Percentiles rank a stretch among this genome's conserved stretches.
phyloP scores from a whole-genome alignment of 352 stramenopile species.

The Aphanomyces invadans region DNA sequence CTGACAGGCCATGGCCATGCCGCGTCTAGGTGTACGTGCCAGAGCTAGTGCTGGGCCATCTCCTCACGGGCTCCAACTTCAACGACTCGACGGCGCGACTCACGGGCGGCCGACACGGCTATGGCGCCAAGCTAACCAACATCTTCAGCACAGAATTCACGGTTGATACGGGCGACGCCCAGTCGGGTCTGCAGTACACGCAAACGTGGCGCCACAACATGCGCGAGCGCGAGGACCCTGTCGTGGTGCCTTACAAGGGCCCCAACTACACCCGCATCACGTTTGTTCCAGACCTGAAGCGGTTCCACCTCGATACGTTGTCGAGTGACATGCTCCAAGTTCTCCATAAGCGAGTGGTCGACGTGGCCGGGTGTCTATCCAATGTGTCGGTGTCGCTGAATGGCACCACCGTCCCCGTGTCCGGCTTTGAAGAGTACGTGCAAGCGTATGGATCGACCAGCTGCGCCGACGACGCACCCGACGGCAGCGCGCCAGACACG shows the following conservation, averaged over 20 bases:
- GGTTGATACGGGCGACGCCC: conserved; percentile 96
- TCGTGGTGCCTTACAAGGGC: conserved; percentile 67
- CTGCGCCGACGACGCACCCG: conserved; percentile 34
- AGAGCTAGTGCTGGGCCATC: conserved; percentile 97
- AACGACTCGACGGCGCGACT: conserved; percentile 96
- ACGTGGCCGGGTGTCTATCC: conserved; percentile 95
- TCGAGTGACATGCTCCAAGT: conserved; percentile 91
- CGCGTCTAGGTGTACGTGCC: conserved; percentile 88
- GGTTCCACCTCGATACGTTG: conserved; percentile 94
- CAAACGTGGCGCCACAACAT: conserved; percentile 98
- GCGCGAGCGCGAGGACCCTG: conserved; percentile 79
- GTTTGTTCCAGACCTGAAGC: conserved; percentile 94
- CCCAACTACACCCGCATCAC: conserved; percentile 96
- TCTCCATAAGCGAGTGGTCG: conserved; percentile 95
- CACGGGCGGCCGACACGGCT: conserved; percentile 93
- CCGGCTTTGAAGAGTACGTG: conserved; percentile 97
- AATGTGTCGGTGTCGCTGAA: conserved; percentile 92
- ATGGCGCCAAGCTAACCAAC: conserved; percentile 98
- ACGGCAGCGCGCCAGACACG: conserved; percentile 66
- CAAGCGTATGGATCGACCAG: conserved; percentile 58
- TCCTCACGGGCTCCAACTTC: conserved; percentile 98
- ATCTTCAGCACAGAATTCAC: conserved; percentile 99
- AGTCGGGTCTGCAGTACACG: conserved; percentile 63
- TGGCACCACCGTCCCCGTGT: conserved; percentile 73
- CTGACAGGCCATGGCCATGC: too few relatives aligned